Base-by-base conservation (phyloP, 2,329 filamentous ascomycete genomes). In the Chaetomiaceae sp. region DNA sequence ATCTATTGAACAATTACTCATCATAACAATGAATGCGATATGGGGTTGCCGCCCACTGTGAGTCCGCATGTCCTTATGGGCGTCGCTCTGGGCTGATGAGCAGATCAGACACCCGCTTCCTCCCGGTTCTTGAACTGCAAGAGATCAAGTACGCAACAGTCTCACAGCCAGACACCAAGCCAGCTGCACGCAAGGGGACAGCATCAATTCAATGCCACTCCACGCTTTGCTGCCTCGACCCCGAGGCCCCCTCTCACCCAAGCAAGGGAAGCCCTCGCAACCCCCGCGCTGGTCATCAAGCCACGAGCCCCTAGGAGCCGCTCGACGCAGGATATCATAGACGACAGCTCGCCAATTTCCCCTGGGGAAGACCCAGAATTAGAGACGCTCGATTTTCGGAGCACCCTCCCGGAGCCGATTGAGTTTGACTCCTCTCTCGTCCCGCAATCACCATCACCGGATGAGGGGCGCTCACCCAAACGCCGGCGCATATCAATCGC, bases 401-500 rank as follows among this genome's bases (percentile, higher is more conserved):
- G 42, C 17, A 19, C 48, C 8, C 40, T 56, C 1, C 56, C 54
- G 5, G 57, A 59, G 14, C 49, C 56, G 7, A 56, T 61, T 15
- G 57, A 60, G 18, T 44, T 55, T 4, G 53, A 54, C 12, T 60
- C 59, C 1, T 56, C 57, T 1, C 55, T 51, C 10, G 46, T 52
- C 3, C 55, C 53, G 2, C 48, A 50, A 20, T 55, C 54, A 19
- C 24, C 32, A 3, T 45, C 42, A 5, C 33, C 32, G n/a, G 39
- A 45, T 3, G 38, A 37, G 5, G 18, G 46, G 1, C 54, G 55
- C 32, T 58, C 57, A 19, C 57, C 60, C 0, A 69, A 69, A 48
- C 63, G 67, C n/a, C 60, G 66, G 8, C 63, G 66, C 15, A 56
- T 68, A 17, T 68, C 65, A 8, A 56, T 63, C 19, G 44, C 50